Percentiles rank a stretch among this genome's conserved stretches.
These are phyloP conservation scores for Fraxinus quadrangulata DNA, from an alignment of 257 asterid species.

Conservation along the genomic window DNA sequence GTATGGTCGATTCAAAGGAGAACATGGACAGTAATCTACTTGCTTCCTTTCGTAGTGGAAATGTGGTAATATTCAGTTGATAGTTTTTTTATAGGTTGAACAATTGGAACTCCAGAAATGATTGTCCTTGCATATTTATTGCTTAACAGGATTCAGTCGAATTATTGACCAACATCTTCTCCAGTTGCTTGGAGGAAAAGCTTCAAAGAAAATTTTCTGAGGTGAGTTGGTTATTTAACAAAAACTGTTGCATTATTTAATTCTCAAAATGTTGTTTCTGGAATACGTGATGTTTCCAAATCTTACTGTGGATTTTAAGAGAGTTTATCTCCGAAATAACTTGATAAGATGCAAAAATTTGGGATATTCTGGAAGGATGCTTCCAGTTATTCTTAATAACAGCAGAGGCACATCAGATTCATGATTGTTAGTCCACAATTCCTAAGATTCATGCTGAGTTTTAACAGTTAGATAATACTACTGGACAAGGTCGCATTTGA, in stretches of 20 bases:
- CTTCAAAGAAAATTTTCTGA: constrained; percentile 50
- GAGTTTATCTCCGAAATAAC: not conserved
- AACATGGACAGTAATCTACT: constrained; percentile 54
- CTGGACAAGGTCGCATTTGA: no score
- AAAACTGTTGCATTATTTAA: not conserved
- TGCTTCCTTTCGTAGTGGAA: constrained; percentile 56
- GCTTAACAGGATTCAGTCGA: constrained; percentile 55
- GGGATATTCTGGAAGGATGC: not conserved
- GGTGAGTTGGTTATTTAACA: constrained; percentile 40
- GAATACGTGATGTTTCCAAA: not conserved
- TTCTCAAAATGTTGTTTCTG: not conserved
- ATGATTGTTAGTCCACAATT: no score
- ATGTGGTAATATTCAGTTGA: constrained; percentile 35
- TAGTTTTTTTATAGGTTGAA: constrained; percentile 4
- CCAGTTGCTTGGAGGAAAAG: constrained; percentile 68
- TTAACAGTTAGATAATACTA: no score
- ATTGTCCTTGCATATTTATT: constrained; percentile 5
- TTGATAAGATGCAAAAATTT: not conserved
- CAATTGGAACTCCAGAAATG: not conserved
- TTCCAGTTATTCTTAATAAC: not conserved
- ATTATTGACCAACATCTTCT: constrained; percentile 49
- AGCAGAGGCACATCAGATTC: not conserved
- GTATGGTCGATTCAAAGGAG: constrained; percentile 70
- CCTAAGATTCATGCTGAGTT: no score
- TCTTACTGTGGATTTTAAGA: not conserved